phyloP scores from a whole-genome alignment of 225 moss, liverwort and hornwort species.

The Pleurozium schreberi region DNA sequence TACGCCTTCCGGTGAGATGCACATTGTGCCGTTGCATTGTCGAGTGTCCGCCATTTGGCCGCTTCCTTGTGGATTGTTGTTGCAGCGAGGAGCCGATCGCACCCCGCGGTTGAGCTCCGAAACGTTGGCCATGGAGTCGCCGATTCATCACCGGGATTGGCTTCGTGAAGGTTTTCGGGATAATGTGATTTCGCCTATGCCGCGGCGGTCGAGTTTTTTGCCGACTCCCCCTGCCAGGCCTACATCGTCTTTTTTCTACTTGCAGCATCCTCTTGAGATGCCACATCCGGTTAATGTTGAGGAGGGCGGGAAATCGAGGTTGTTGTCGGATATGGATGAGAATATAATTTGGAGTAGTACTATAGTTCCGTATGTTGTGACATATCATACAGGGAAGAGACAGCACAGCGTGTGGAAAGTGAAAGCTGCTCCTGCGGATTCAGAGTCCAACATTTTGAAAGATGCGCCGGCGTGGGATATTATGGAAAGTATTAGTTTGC shows the following conservation, averaged over 20 bases:
- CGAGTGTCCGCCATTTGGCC: conserved; percentile 80
- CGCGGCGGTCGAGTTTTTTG: conserved; percentile 40
- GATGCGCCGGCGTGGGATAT: conserved; percentile 50
- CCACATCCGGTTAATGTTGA: conserved; percentile 76
- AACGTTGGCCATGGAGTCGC: conserved; percentile 53
- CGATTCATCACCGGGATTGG: conserved; percentile 47
- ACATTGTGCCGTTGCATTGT: conserved; percentile 76
- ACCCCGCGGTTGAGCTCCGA: conserved; percentile 56
- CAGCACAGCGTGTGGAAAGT: conserved; percentile 87
- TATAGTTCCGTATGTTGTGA: conserved; percentile 65
- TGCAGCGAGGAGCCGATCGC: conserved; percentile 60
- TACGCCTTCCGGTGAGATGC: conserved; percentile 84
- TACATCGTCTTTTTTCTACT: conserved; percentile 44
- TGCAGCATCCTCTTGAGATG: conserved; percentile 80
- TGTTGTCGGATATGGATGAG: conserved; percentile 67
- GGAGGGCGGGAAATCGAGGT: conserved; percentile 47
- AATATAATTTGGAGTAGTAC: conserved; percentile 72
- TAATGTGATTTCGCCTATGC: conserved; percentile 41
- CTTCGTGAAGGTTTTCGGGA: conserved; percentile 66
- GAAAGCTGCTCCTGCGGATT: conserved; percentile 48
- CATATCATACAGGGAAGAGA: conserved; percentile 55
- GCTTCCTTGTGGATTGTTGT: conserved; percentile 75
- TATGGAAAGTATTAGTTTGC: conserved; percentile 59
- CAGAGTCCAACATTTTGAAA: conserved; percentile 33
- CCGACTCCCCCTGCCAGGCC: conserved; percentile 28